A percentile compares a stretch with the other conserved stretches of the same genome.
Conservation (phyloP, 305 asterid genomes). For the Stenogyne calaminthoides region DNA sequence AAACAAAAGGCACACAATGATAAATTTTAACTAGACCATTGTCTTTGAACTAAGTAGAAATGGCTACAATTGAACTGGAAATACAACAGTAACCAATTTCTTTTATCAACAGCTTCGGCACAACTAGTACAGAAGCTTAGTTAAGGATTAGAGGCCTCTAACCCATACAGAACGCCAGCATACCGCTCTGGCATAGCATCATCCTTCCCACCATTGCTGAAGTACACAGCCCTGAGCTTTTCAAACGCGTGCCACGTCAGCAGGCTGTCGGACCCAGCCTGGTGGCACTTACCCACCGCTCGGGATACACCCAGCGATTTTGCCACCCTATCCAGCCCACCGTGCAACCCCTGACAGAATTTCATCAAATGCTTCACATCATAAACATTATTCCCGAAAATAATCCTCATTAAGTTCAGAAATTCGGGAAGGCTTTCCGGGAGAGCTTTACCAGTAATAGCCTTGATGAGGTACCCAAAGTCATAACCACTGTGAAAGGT, state of each 20-base stretch:
- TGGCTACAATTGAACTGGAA: background rate
- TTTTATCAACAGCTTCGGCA: slow-evolving; percentile 27
- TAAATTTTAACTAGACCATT: slow-evolving; percentile 31
- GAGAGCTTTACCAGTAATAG: slow-evolving; percentile 57
- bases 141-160: slow-evolving; percentile 48
- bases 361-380: slow-evolving; percentile 81
- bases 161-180: slow-evolving; percentile 86
- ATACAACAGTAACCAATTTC: slow-evolving; percentile 27
- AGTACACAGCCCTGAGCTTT: slow-evolving; percentile 54
- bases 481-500: slow-evolving; percentile 84
- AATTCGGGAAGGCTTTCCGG: slow-evolving; percentile 56
- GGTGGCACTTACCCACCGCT: slow-evolving; percentile 72
- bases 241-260: slow-evolving; percentile 78
- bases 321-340: slow-evolving; percentile 79
- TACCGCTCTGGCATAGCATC: slow-evolving; percentile 46
- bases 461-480: slow-evolving; percentile 81
- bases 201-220: slow-evolving; percentile 37
- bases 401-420: slow-evolving; percentile 46
- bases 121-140: slow-evolving; percentile 37
- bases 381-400: slow-evolving; percentile 67
- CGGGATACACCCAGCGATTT: slow-evolving; percentile 50
- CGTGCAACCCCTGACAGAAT: slow-evolving; percentile 65
- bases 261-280: slow-evolving; percentile 91
- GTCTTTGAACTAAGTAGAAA: slow-evolving; percentile 37
- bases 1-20: slow-evolving; percentile 14